These are phyloP conservation scores for Emmonsiellopsis sp. DNA, from an alignment of 2,329 filamentous ascomycete genomes.

Conservation along the genomic window DNA sequence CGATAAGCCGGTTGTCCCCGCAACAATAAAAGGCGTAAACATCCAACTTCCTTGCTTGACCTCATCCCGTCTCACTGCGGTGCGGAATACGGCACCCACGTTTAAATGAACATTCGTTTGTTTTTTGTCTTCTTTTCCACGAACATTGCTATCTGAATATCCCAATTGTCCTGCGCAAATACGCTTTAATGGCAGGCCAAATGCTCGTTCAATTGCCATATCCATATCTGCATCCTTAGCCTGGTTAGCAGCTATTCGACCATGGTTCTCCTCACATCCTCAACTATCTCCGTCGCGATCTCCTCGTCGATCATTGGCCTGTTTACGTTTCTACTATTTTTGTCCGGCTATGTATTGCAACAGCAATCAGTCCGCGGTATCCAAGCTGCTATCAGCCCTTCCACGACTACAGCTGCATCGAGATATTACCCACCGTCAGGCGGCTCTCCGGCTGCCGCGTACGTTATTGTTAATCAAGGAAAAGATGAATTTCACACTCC, in stretches of 20 bases:
- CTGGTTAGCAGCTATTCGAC: constrained; percentile 6
- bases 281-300: constrained; percentile 35
- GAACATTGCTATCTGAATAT: too few relatives aligned
- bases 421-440: not conserved
- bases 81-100: not conserved
- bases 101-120: not conserved
- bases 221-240: not conserved
- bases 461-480: not conserved
- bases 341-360: constrained; percentile 80
- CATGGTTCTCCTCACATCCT: constrained; percentile 40
- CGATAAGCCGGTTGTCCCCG: constrained; percentile 3
- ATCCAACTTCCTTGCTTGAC: not conserved
- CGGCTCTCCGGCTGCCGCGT: not conserved
- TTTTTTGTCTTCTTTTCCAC: not conserved
- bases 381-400: constrained; percentile 34
- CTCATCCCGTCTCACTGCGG: not conserved
- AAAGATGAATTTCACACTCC: not conserved
- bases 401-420: not conserved
- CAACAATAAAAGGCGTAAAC: not conserved
- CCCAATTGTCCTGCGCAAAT: too few relatives aligned
- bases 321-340: constrained; percentile 74
- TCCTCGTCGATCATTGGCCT: constrained; percentile 51
- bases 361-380: constrained; percentile 75
- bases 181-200: not conserved
- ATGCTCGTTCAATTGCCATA: not conserved